Percentiles rank a stretch among this genome's conserved stretches.
phyloP scores from a whole-genome alignment of 345 rosid species.

The Psidium friedrichsthalianum region DNA sequence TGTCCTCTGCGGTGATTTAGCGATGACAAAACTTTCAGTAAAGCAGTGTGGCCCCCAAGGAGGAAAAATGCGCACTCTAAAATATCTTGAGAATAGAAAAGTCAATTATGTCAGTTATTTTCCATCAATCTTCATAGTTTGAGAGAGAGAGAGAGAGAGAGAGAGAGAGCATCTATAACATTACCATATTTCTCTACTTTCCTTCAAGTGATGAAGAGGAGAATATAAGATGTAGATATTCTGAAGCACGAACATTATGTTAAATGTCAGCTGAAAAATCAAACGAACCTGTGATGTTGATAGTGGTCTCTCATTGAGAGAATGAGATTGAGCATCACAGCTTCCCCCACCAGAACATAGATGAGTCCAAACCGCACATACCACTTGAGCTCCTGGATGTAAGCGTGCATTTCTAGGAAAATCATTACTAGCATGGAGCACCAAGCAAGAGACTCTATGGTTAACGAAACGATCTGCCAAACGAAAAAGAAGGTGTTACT shows the following conservation, averaged over 20 bases:
- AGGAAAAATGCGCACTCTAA: neutral
- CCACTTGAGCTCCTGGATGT: constrained; percentile 70
- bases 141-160: neutral
- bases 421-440: constrained; percentile 63
- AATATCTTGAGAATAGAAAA: neutral
- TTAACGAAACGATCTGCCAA: constrained; percentile 47
- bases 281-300: constrained; percentile 24
- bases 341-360: constrained; percentile 75
- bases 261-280: neutral
- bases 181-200: neutral
- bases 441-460: constrained; percentile 72
- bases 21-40: neutral
- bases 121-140: neutral
- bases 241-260: neutral
- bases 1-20: neutral
- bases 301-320: constrained; percentile 37
- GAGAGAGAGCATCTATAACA: neutral
- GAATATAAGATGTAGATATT: neutral
- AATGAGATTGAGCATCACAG: constrained; percentile 65
- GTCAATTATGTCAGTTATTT: neutral
- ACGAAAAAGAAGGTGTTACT: neutral
- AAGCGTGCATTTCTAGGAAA: constrained; percentile 55
- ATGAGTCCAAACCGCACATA: constrained; percentile 69
- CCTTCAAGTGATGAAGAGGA: neutral
- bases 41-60: neutral